phyloP scores from a whole-genome alignment of 2,329 filamentous ascomycete genomes.

The Sclerotinia nivalis region DNA sequence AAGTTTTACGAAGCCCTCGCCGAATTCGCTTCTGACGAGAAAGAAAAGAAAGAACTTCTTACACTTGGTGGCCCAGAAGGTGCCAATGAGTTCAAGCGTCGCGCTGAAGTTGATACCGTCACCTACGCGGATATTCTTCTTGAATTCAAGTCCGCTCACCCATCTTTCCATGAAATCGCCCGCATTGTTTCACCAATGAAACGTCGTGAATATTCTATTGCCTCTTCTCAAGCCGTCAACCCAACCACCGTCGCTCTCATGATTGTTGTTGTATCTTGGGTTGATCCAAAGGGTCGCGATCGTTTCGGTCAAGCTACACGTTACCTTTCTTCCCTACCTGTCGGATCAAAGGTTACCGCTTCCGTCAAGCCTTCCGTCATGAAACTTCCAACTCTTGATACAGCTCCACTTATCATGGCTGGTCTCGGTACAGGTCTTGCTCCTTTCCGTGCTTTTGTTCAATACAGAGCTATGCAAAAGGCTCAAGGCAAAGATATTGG shows the following conservation, averaged over 20 bases:
- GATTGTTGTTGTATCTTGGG: conserved; percentile 97
- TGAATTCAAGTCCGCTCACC: conserved; percentile 87
- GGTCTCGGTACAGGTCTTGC: conserved; percentile 97
- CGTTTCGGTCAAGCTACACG: conserved; percentile 92
- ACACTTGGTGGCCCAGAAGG: conserved; percentile 77
- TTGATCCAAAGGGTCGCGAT: conserved; percentile 81
- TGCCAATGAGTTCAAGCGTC: conserved; percentile 86
- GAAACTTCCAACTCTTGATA: conserved; percentile 89
- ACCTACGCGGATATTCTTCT: conserved; percentile 89
- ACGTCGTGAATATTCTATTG: conserved; percentile 98
- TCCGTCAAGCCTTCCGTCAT: conserved; percentile 98
- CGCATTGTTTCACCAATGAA: conserved; percentile 90
- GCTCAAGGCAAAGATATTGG: conserved; percentile 96
- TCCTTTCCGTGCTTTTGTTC: conserved; percentile 98
- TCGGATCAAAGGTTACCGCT: conserved; percentile 80
- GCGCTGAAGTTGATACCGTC: conserved; percentile 84
- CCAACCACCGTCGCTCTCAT: conserved; percentile 88
- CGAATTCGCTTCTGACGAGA: conserved; percentile 79
- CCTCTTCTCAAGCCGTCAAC: conserved; percentile 92
- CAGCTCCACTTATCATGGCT: conserved; percentile 96
- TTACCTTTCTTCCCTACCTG: conserved; percentile 75
- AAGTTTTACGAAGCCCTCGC: conserved; percentile 93
- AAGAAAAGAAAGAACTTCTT: conserved; percentile 78
- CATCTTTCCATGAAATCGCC: conserved; percentile 82
- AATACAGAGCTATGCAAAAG: conserved; percentile 97